Base-by-base conservation (phyloP, 345 rosid genomes). In the Acer campestre region DNA sequence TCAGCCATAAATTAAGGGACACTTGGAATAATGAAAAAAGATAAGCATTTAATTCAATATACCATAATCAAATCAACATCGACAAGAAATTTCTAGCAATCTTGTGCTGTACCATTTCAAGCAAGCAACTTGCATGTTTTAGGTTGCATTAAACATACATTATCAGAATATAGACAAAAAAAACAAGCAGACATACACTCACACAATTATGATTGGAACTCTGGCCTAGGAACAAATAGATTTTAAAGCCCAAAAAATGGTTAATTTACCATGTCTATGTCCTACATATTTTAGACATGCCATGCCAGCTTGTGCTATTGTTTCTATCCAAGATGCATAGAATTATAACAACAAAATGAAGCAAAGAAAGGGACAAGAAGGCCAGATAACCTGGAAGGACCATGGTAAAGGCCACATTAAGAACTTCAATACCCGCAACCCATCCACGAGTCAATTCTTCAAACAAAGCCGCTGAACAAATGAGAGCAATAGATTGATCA, bases 371-470 rank as follows among this genome's bases (percentile, higher is more conserved):
- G 67, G 10, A 63, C 51, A 61, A 31, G 16, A 72, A 51, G 31
- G 56, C 27, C 31, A 62, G 48, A 74, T 77, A 80, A 93, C 98
- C 98, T 88, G 99, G 99, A 87, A 94, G 95, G 76, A 92, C 95
- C 90, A 87, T 89, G 27, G 78, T 74, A 35, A 94, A 85, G 67
- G 92, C 93, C 82, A 90, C 85, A 59, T 89, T 87, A 75, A 96
- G 71, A 77, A 90, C 85, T 85, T 89, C 89, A 75, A 89, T 72
- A 53, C 93, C 97, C 22, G 88, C 88, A 79, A 79, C 61, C 86
- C 85, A 82, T 77, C 94, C 97, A 80, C 81, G 82, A 6, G 95
- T 85, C 80, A 92, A 77, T 85, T 96, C 99, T 84, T 91, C 99
- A 83, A 91, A 94, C 75, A 92, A 82, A 71, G 98, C 91, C 17